phyloP scores from a whole-genome alignment of 768 basidiomycete species.

The Leccinum subgranulosum region DNA sequence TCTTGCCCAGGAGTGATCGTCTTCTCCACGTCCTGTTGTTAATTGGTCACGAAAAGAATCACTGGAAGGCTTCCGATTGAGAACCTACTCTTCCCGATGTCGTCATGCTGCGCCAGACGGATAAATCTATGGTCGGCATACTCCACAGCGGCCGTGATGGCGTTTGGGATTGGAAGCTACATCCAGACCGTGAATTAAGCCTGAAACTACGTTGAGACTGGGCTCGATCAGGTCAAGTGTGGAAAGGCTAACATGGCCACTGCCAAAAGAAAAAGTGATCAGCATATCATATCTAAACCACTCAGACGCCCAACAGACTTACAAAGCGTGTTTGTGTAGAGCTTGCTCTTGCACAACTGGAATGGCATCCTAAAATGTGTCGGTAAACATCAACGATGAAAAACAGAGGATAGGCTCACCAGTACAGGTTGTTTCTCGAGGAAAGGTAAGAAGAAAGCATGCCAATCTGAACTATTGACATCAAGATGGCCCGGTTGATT shows the following conservation, averaged over 20 bases:
- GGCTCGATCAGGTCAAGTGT: background rate
- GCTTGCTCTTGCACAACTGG: slow-evolving; percentile 23
- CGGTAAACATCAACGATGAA: background rate
- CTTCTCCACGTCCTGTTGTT: slow-evolving; percentile 6
- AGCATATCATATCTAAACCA: background rate
- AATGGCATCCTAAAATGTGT: slow-evolving; percentile 18
- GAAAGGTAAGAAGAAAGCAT: slow-evolving; percentile 13
- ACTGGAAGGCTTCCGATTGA: background rate
- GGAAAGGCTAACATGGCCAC: slow-evolving; percentile 15
- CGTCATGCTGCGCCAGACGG: background rate
- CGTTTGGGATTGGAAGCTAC: background rate
- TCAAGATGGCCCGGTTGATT: slow-evolving; percentile 18
- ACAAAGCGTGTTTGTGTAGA: slow-evolving; percentile 22
- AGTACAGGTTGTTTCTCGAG: slow-evolving; percentile 14
- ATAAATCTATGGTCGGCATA: slow-evolving; percentile 6
- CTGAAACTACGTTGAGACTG: background rate
- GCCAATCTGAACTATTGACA: slow-evolving; percentile 17
- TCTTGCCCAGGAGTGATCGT: background rate
- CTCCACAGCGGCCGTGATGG: slow-evolving; percentile 4
- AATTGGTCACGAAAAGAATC: background rate
- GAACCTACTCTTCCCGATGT: slow-evolving; percentile 2
- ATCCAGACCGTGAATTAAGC: slow-evolving; percentile 13
- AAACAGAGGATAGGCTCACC: slow-evolving; percentile 4
- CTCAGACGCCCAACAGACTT: background rate
- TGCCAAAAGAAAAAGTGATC: background rate